Conservation (phyloP, 164 flowering plant species). For the Liquidambar formosana region DNA sequence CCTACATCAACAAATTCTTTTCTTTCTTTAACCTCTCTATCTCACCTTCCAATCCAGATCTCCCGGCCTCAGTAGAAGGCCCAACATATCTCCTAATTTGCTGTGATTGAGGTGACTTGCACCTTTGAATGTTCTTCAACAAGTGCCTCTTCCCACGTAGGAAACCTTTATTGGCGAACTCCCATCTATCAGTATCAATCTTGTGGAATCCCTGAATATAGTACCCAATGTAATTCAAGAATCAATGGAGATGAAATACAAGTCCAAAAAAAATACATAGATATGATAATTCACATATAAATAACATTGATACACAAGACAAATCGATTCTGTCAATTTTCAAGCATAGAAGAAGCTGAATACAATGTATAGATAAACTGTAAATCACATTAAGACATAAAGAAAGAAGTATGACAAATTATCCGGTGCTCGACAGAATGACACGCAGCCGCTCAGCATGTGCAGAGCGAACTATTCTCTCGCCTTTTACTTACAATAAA, state of each 20-base stretch:
- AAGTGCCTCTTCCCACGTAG: slow-evolving; percentile 4
- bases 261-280: not conserved
- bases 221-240: slow-evolving; percentile 16
- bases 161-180: slow-evolving; percentile 8
- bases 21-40: slow-evolving; percentile 58
- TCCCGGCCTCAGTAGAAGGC: slow-evolving; percentile 33
- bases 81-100: slow-evolving; percentile 34
- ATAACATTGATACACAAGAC: slow-evolving; percentile 3
- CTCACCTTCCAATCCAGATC: slow-evolving; percentile 46
- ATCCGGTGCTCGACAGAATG: too few species aligned
- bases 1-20: slow-evolving; percentile 58
- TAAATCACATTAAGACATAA: not conserved
- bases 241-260: slow-evolving; percentile 5
- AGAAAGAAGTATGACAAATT: not conserved
- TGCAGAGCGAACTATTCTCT: too few species aligned
- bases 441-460: too few species aligned
- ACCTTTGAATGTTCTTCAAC: slow-evolving; percentile 6
- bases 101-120: slow-evolving; percentile 57
- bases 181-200: slow-evolving; percentile 8
- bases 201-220: slow-evolving; percentile 24
- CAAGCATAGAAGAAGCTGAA: slow-evolving; percentile 9
- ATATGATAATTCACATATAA: not conserved
- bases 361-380: not conserved
- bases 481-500: too few species aligned
- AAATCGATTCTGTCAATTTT: not conserved